These are phyloP conservation scores for Gautieria morchelliformis DNA, from an alignment of 768 basidiomycete genomes.

Conservation along the genomic window DNA sequence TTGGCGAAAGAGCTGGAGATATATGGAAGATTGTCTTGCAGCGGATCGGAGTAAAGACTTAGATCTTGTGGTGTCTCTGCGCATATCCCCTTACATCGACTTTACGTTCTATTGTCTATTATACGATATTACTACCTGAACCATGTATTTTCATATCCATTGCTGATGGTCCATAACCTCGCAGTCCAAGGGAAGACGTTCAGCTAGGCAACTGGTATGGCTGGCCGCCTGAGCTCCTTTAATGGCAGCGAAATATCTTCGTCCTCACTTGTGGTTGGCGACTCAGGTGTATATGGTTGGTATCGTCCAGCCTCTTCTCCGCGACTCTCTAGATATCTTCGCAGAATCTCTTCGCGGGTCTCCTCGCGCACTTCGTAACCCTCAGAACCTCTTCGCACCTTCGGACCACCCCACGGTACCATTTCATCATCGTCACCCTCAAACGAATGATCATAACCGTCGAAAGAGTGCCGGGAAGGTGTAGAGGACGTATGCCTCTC, in stretches of 20 bases:
- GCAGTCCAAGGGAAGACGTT: not conserved
- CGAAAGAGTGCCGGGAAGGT: not conserved
- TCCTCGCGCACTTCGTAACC: slow-evolving; percentile 65
- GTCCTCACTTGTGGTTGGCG: slow-evolving; percentile 11
- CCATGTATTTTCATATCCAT: not conserved
- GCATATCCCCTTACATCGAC: not conserved
- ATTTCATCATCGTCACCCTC: slow-evolving; percentile 4
- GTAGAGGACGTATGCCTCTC: slow-evolving; percentile 3
- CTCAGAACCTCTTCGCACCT: slow-evolving; percentile 66
- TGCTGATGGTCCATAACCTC: not conserved
- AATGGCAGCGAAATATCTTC: not conserved
- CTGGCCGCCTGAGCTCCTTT: not conserved
- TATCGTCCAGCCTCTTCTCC: slow-evolving; percentile 55
- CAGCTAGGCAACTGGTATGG: not conserved
- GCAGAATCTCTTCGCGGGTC: slow-evolving; percentile 56
- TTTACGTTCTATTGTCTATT: not conserved
- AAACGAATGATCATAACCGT: slow-evolving; percentile 9
- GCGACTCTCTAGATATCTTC: slow-evolving; percentile 42
- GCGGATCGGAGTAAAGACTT: slow-evolving; percentile 17
- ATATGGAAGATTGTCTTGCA: slow-evolving; percentile 65
- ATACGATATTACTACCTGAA: not conserved
- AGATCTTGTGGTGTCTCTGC: not conserved
- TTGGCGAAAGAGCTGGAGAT: slow-evolving; percentile 62
- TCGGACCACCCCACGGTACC: slow-evolving; percentile 5
- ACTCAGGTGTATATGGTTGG: slow-evolving; percentile 55